These are phyloP conservation scores for Sphaerulina vaccinii DNA, from an alignment of 2,329 filamentous ascomycete species.

Conservation along the genomic window DNA sequence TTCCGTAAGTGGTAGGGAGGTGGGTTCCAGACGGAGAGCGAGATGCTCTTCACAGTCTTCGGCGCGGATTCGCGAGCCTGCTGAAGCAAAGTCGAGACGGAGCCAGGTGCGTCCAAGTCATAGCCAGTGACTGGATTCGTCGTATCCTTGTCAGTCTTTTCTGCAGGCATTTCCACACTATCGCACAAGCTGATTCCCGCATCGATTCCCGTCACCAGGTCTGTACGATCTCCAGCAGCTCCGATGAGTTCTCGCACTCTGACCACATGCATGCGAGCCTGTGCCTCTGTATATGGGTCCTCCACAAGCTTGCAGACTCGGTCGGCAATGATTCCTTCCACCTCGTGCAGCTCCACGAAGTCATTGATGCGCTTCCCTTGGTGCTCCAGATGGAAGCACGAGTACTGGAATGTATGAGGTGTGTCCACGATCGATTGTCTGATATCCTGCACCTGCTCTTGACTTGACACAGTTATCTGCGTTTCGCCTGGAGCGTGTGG, in stretches of 20 bases:
- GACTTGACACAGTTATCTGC: conserved; percentile 77
- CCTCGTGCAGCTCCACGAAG: conserved; percentile 87
- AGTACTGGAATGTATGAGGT: conserved; percentile 91
- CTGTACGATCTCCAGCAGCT: conserved; percentile 82
- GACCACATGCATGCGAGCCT: conserved; percentile 91
- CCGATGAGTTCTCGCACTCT: conserved; percentile 90
- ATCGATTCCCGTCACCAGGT: conserved; percentile 79
- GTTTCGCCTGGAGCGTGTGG: conserved; percentile 77
- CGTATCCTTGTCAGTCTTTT: conserved; percentile 30
- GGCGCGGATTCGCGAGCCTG: conserved; percentile 65
- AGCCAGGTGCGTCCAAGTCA: conserved; percentile 69
- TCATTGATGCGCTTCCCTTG: conserved; percentile 89
- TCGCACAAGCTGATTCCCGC: conserved; percentile 87
- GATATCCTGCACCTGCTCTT: conserved; percentile 97
- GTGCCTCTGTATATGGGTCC: conserved; percentile 97
- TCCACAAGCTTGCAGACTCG: conserved; percentile 81
- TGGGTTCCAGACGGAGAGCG: conserved; percentile 93
- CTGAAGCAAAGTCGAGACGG: conserved; percentile 71
- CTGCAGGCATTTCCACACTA: conserved; percentile 53
- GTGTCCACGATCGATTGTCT: conserved; percentile 94
- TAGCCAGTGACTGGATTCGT: conserved; percentile 63
- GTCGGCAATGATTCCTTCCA: conserved; percentile 72
- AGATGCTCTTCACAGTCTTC: conserved; percentile 86
- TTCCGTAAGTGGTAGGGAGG: conserved; percentile 88
- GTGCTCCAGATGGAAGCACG: conserved; percentile 96